These are phyloP conservation scores for Solanum pimpinellifolium DNA, from an alignment of 257 asterid species.

Conservation along the genomic window DNA sequence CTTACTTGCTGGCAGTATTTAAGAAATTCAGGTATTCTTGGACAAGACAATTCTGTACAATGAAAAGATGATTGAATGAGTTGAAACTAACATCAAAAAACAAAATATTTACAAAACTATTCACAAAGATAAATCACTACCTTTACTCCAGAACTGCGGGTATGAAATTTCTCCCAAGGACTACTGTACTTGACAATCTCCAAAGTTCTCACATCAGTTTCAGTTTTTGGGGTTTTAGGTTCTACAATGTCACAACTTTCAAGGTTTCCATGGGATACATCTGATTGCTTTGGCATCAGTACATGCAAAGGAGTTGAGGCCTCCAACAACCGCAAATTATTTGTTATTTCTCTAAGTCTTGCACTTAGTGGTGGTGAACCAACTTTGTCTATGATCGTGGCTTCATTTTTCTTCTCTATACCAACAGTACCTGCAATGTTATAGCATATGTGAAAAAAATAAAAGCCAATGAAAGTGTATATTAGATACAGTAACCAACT, in stretches of 20 bases:
- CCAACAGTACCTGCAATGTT: constrained; percentile 9
- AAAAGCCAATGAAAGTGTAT: neutral
- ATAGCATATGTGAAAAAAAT: neutral
- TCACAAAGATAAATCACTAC: constrained; percentile 11
- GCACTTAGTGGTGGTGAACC: constrained; percentile 62
- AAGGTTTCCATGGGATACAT: constrained; percentile 12
- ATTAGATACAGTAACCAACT: neutral
- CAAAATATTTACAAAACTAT: neutral
- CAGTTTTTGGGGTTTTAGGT: constrained; percentile 62
- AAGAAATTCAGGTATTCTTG: constrained; percentile 51
- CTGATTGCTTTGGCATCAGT: constrained; percentile 21
- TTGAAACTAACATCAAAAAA: neutral
- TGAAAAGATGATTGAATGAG: neutral
- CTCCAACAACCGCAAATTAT: constrained; percentile 33
- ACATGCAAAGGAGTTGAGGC: constrained; percentile 43
- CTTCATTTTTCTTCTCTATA: constrained; percentile 15
- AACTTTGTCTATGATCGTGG: constrained; percentile 3
- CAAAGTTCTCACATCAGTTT: constrained; percentile 1
- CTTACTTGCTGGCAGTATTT: constrained; percentile 81
- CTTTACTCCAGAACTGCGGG: constrained; percentile 54
- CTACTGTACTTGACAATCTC: constrained; percentile 22
- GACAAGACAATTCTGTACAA: constrained; percentile 45
- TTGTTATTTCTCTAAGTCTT: constrained; percentile 42
- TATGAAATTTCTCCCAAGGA: constrained; percentile 41
- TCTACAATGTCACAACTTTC: constrained; percentile 21